Conservation (phyloP, 768 basidiomycete species). For the Heimioporus sp. region DNA sequence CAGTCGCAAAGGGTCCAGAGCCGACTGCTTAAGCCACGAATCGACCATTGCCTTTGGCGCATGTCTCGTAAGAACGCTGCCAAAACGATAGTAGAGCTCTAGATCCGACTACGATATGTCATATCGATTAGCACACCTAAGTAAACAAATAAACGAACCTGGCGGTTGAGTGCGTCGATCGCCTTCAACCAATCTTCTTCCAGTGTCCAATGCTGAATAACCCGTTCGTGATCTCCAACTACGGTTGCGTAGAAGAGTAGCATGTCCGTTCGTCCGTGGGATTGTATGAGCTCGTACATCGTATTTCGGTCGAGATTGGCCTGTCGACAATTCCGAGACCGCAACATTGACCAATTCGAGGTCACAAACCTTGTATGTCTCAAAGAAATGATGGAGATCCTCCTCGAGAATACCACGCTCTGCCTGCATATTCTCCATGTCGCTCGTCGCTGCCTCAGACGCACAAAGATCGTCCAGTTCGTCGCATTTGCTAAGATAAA, state of each 20-base stretch:
- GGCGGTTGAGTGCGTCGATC: conserved; percentile 85
- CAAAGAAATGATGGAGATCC: conserved; percentile 88
- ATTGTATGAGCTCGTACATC: conserved; percentile 89
- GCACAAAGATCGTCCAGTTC: conserved; percentile 93
- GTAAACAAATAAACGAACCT: conserved; percentile 45
- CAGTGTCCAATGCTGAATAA: conserved; percentile 88
- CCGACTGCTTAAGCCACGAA: conserved; percentile 82
- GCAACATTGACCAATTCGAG: not conserved
- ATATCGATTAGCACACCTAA: not conserved
- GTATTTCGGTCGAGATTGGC: conserved; percentile 81
- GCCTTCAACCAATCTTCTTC: conserved; percentile 93
- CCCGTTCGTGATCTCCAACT: conserved; percentile 78
- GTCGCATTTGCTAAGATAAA: conserved; percentile 95
- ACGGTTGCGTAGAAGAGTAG: conserved; percentile 85
- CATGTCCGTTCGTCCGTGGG: conserved; percentile 91
- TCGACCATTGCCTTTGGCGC: conserved; percentile 90
- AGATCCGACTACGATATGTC: conserved; percentile 58
- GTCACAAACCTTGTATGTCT: conserved; percentile 80
- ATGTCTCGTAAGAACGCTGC: conserved; percentile 81
- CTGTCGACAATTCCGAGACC: conserved; percentile 38
- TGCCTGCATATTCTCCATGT: conserved; percentile 79
- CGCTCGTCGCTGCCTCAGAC: conserved; percentile 76
- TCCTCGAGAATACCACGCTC: conserved; percentile 87
- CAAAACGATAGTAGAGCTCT: conserved; percentile 91
- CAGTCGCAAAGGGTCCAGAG: conserved; percentile 78